Base-by-base conservation (phyloP, 2,329 filamentous ascomycete species). In the Paraphoma chrysanthemicola region DNA sequence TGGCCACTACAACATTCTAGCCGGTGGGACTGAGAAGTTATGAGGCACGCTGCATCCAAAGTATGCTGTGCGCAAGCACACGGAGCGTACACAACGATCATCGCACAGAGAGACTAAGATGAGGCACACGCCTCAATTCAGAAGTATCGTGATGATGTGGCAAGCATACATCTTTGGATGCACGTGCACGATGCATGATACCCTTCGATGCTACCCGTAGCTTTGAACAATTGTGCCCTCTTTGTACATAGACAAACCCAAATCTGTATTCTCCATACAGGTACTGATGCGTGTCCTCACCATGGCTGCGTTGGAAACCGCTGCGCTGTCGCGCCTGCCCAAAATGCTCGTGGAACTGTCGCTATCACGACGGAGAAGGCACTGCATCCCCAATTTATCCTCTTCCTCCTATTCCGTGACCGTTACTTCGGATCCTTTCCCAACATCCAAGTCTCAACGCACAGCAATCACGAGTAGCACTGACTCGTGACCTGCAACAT, bases 1-100 rank as follows among this genome's bases (percentile, higher is more conserved):
- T 99, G 80, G 95, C 94, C 46, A 91, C 93, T 65, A 97, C 93
- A 81, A 97, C 94, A 16, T 97, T 97, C 77, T 98, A 80, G 61
- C 44, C 51, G 51, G 43, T 57, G 17, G 16, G 59, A 57, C 12
- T 50, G 11, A 45, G 44, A 51, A 59, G 48, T 47, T 45, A 48
- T 59, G 54, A 61, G 39, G 28, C n/a, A 45, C 18, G 11, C 18
- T 39, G 16, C 46, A 51, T 23, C 12, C 30, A 49, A 38, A 42
- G 39, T 50, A 52, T 43, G 48, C 30, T 57, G 53, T 38, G 16
- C 31, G 28, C 33, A 38, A 38, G n/a, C 10, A 38, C 33, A 11
- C 6, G 10, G n/a, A 11, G 33, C 33, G 6, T 11, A 38, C 10
- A 38, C 33, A 11, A 38, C 10, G 33, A 38, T 38, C 10, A 23